Percentiles rank a stretch among this genome's conserved stretches.
Evolutionary conservation across 768 basidiomycete genomes (phyloP).

Genomic region (Amanita pallidorosea): DNA sequence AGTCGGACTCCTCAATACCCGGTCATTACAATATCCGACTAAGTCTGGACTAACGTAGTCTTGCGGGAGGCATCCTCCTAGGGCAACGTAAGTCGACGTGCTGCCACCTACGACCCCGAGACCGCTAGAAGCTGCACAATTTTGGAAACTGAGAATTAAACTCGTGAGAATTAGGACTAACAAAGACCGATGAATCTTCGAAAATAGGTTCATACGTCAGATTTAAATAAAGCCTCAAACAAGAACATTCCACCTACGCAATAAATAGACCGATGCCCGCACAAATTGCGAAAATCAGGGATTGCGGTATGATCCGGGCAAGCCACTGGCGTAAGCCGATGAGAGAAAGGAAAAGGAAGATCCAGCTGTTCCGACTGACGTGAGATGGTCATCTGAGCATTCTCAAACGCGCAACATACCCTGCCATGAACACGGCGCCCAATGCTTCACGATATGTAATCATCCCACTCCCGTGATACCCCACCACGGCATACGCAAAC

Average conservation of each 20-base stretch:
- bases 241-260: conserved; percentile 38
- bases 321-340: conserved; percentile 86
- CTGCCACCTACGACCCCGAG: conserved; percentile 70
- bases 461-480: conserved; percentile 65
- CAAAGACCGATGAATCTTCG: conserved; percentile 65
- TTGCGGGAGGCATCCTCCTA: conserved; percentile 60
- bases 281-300: conserved; percentile 74
- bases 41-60: conserved; percentile 36
- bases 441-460: conserved; percentile 74
- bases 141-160: neutral
- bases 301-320: conserved; percentile 80
- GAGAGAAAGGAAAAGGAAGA: conserved; percentile 72
- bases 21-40: conserved; percentile 48
- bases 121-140: conserved; percentile 45
- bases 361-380: conserved; percentile 37
- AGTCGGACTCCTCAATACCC: conserved; percentile 62
- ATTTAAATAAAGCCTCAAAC: neutral
- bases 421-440: conserved; percentile 81
- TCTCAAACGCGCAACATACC: conserved; percentile 29
- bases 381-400: neutral
- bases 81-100: conserved; percentile 55
- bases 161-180: conserved; percentile 16
- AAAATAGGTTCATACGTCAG: conserved; percentile 5
- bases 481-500: conserved; percentile 85
- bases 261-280: conserved; percentile 88